Evolutionary conservation across 306 rosid genomes (phyloP).

Genomic region (Cercis canadensis): DNA sequence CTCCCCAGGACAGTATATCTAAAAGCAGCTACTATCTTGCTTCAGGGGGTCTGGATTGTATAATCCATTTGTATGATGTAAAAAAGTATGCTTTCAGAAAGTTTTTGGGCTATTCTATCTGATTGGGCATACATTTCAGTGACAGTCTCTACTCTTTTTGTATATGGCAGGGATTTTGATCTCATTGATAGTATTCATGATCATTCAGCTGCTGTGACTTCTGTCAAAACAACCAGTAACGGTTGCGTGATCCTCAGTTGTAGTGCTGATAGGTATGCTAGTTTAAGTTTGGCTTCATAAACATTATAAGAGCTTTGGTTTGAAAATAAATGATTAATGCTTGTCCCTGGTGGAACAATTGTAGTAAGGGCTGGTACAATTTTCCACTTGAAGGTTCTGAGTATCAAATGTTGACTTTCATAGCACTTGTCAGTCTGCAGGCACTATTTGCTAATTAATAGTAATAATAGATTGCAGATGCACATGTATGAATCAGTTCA

Average conservation of each 20-base stretch:
- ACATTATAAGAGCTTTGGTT: slow-evolving; percentile 6
- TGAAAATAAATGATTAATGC: not conserved
- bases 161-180: slow-evolving; percentile 70
- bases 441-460: too few species aligned
- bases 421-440: too few species aligned
- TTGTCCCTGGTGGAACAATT: too few species aligned
- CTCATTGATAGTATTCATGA: slow-evolving; percentile 61
- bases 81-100: slow-evolving; percentile 53
- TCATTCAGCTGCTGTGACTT: slow-evolving; percentile 82
- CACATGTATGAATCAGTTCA: not conserved
- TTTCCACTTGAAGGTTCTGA: slow-evolving; percentile 21
- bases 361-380: slow-evolving; percentile 6
- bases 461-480: not conserved
- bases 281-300: slow-evolving; percentile 32
- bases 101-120: slow-evolving; percentile 30
- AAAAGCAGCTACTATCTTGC: slow-evolving; percentile 60
- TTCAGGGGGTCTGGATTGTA: slow-evolving; percentile 72
- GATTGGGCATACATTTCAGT: slow-evolving; percentile 33
- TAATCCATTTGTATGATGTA: slow-evolving; percentile 73
- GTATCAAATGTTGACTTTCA: too few species aligned
- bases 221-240: slow-evolving; percentile 55
- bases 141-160: slow-evolving; percentile 30
- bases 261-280: slow-evolving; percentile 71
- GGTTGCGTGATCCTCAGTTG: slow-evolving; percentile 67
- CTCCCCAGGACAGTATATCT: slow-evolving; percentile 36